Evolutionary conservation across 306 rosid genomes (phyloP), one percentile per base, ranked within the genome.

Genomic region (Boehmeria nivea): DNA sequence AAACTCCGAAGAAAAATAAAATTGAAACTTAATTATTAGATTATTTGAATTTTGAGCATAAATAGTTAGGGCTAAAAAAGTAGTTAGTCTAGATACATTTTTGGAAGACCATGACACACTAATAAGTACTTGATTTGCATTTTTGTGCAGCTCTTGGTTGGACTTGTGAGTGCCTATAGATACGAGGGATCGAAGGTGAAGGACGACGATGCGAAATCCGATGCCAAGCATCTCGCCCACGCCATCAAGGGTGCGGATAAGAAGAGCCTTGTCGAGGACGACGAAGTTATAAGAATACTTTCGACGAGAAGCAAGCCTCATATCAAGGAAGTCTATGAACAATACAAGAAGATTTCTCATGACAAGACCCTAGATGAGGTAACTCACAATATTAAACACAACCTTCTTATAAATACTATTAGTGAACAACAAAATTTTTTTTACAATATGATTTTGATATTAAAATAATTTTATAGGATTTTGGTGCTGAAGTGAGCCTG

Each of bases 151-250:
- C 86, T 91, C 10, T 75, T 91, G 81, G 83, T 87, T 61, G 89
- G 95, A 12, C 79, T 91, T 25, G 70, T 77, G 71, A 87, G 99
- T 59, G 89, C 96, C 25, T 91, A 91, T 55, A 81, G 99, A 65
- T 91, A 91, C n/a, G 99, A 91, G 72, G 99, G 99, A 38, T 0
- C 78, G 58, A 84, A 73, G 68, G 69, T 82, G 12, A 80, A 73
- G 13, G 82, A 78, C 6, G 86, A 79, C 12, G 34, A 22, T 23
- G 99, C 93, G 33, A 81, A 84, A 60, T 75, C 77, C 31, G 96
- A 91, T 50, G 95, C 95, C 18, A 60, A 81, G 57, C 51, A 42
- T 18, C 73, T 91, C 59, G 74, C 61, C 14, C 47, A 47, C 67
- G 84, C 81, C 47, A 69, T 91, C 9, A 78, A 81, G 68, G 70